A percentile compares a stretch with the other conserved stretches of the same genome.
These are phyloP conservation scores for Xerocomus potaroensis DNA, from an alignment of 768 basidiomycete species.

Conservation along the genomic window DNA sequence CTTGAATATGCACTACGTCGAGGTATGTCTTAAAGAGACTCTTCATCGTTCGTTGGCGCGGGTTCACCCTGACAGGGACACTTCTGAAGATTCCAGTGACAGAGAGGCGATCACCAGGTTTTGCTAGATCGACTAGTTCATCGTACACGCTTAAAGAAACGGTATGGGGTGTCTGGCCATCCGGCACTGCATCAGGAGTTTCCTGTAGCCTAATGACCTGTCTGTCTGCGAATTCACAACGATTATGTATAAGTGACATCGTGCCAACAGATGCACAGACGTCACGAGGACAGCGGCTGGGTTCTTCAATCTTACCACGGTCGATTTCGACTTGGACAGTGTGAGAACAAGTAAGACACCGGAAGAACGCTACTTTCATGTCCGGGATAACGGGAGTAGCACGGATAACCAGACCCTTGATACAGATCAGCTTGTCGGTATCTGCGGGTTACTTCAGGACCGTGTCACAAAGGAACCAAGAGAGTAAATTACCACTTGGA, in stretches of 20 bases:
- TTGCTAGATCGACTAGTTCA: constrained; percentile 93
- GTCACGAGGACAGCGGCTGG: constrained; percentile 86
- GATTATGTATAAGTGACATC: constrained; percentile 95
- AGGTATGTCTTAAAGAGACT: constrained; percentile 97
- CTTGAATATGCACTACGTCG: constrained; percentile 88
- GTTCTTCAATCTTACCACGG: constrained; percentile 96
- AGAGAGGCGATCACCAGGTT: constrained; percentile 90
- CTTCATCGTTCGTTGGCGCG: constrained; percentile 86
- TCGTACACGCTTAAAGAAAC: constrained; percentile 98
- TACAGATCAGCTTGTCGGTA: constrained; percentile 94
- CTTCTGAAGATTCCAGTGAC: constrained; percentile 95
- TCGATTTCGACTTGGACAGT: constrained; percentile 98
- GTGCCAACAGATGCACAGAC: constrained; percentile 85
- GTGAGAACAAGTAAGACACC: constrained; percentile 91
- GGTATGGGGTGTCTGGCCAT: constrained; percentile 97
- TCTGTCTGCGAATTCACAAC: constrained; percentile 92
- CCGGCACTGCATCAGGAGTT: constrained; percentile 95
- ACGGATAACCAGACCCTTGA: constrained; percentile 96
- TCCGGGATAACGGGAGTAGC: constrained; percentile 98
- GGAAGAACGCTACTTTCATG: constrained; percentile 99
- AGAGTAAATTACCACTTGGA: constrained; percentile 63
- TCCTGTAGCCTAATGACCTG: constrained; percentile 96
- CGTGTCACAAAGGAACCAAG: neutral
- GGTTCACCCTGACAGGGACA: constrained; percentile 92
- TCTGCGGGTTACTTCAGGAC: constrained; percentile 44